phyloP scores from a whole-genome alignment of 139 green algal species.

The Edaphochlamys debaryana region DNA sequence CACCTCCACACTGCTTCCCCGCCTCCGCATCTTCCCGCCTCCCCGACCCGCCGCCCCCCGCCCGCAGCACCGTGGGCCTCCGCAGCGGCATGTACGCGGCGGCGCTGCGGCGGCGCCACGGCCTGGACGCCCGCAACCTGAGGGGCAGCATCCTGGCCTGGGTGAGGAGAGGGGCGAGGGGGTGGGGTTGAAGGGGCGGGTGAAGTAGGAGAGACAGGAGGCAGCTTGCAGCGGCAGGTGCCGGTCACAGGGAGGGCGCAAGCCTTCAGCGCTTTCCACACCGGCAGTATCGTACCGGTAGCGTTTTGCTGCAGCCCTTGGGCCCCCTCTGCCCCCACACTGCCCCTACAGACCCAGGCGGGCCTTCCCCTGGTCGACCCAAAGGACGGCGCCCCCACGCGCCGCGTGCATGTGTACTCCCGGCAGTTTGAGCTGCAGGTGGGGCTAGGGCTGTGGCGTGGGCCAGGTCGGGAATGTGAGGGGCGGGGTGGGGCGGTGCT shows the following conservation, averaged over 20 bases:
- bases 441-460: neutral
- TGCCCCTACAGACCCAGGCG: conserved; percentile 4
- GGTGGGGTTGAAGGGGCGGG: neutral
- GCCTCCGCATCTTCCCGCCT: neutral
- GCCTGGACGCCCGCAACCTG: conserved; percentile 16
- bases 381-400: neutral
- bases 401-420: conserved; percentile 23
- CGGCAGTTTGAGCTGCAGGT: conserved; percentile 28
- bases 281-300: too few relatives aligned
- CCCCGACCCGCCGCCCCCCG: neutral
- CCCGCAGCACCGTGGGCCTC: conserved; percentile 20
- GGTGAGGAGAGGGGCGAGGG: neutral
- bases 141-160: conserved; percentile 26
- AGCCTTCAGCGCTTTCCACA: neutral
- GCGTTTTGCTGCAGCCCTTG: neutral
- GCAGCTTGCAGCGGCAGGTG: neutral
- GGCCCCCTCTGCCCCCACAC: too few relatives aligned
- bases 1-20: neutral
- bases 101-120: neutral
- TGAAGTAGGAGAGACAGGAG: too few relatives aligned
- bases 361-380: conserved; percentile 22
- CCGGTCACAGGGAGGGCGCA: neutral
- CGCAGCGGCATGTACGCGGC: conserved; percentile 21
- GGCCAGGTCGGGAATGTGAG: neutral
- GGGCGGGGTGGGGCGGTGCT: too few relatives aligned